Evolutionary conservation across 2,329 filamentous ascomycete species (phyloP), one percentile per base, ranked within the genome.

Genomic region (Fusarium udum): DNA sequence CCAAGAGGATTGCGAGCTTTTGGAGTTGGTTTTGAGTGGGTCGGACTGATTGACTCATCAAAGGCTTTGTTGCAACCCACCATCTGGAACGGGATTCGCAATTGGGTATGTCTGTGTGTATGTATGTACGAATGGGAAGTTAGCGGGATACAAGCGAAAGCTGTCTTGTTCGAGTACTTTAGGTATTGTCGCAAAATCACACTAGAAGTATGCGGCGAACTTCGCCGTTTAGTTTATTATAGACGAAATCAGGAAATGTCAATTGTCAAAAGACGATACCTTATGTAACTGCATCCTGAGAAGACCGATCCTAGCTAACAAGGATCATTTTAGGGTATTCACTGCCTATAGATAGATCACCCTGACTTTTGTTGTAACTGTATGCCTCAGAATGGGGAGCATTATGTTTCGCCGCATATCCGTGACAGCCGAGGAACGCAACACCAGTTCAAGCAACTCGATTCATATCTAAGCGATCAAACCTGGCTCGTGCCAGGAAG

Each of bases 61-160:
- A 51, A 51, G 16, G n/a, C n/a, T 24, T 51, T 51, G 48, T 34
- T 51, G 48, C n/a, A 51, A 24, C 31, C 48, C 48, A 14, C 16
- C n/a, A 51, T 53, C 52, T 48, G 36, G 67, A 56, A 32, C 34
- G 40, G 39, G 66, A 31, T 53, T 48, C 51, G 61, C 70, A 66
- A 71, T 60, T 73, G 70, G 70, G 42, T 73, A 73, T 45, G 20
- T 36, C 40, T 28, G 18, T 45, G 40, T 31, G 53, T 31, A 46
- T 36, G 57, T 40, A 51, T 34, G 53, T 24, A 52, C 40, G 58
- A 22, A 61, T 40, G 70, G 49, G 57, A 53, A 52, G 46, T 45
- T 15, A 45, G 32, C 46, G 65, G 48, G 39, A 61, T 59, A 53
- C 34, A 56, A 43, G 59, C n/a, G 31, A 46, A 26, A 43, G 32